Evolutionary conservation across 2,329 filamentous ascomycete genomes (phyloP), one percentile per base, ranked within the genome.

Genomic region (Cyanodermella asteris): DNA sequence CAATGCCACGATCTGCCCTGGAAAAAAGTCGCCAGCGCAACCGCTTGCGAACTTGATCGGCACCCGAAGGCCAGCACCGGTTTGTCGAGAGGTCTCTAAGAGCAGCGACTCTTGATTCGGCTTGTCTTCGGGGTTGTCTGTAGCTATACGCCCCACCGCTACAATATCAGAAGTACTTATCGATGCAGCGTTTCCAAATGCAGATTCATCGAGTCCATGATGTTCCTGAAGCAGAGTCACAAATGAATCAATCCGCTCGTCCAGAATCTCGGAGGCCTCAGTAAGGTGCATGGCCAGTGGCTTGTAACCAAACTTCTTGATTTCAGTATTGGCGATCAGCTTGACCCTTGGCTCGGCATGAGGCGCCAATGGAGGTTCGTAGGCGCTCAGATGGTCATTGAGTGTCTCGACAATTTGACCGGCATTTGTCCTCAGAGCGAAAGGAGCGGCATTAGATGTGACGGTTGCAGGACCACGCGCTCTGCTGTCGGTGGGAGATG

Each of bases 241-340:
- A 40, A 93, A 91, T 33, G 82, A 80, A 38, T 94, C 81, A 53
- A 97, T 93, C 38, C 81, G 64, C 48, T 94, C 84, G 49, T 97
- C 87, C 6, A 94, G 61, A 22, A 91, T 77, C 46, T 91, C 82
- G 4, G 84, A 91, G 0, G 80, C 71, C 44, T 93, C 82, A 5
- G 78, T 82, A 5, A 87, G 59, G 41, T 91, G 91, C 81, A 94
- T 91, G 3, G 78, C 74, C 59, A 94, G 72, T 2, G 81, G 77
- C 43, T 82, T 87, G 50, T 94, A 97, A 1, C 59, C 68, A 36
- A 93, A 72, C 45, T 91, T 93, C 45, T 82, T 81, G 40, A 80
- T 63, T 44, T 94, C 84, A 2, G 80, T 84, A 31, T 77, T 76
- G 3, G 80, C 76, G 5, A 72, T 82, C 12, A 91, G 60, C 43